These are phyloP conservation scores for Conticribra weissflogii DNA, from an alignment of 108 stramenopile species.

Conservation along the genomic window DNA sequence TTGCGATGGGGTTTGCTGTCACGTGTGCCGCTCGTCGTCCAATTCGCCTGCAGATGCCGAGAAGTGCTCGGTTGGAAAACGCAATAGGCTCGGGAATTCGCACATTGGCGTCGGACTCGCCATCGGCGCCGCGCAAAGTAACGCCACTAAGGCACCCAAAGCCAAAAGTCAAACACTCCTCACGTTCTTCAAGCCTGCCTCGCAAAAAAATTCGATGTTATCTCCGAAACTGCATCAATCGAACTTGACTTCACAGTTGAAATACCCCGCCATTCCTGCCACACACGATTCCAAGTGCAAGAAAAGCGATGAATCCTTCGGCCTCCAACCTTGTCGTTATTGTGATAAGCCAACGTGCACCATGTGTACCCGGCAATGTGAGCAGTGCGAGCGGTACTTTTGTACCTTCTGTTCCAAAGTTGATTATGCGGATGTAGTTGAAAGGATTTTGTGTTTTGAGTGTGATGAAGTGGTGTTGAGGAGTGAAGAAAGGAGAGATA, in stretches of 20 bases:
- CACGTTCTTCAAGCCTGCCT: background rate
- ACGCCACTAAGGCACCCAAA: background rate
- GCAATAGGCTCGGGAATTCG: background rate
- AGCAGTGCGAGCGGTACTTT: conserved; percentile 26
- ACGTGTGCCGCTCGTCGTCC: background rate
- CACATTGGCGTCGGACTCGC: no score
- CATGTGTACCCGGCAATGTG: conserved; percentile 29
- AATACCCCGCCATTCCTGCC: background rate
- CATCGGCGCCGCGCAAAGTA: background rate
- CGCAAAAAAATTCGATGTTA: background rate
- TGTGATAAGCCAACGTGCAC: conserved; percentile 39
- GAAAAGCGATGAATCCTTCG: background rate
- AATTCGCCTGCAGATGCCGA: background rate
- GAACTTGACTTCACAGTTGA: background rate
- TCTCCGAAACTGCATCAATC: background rate
- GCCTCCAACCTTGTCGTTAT: conserved; percentile 24
- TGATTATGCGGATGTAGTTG: conserved; percentile 27
- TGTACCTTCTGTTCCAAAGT: conserved; percentile 47
- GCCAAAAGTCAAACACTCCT: background rate
- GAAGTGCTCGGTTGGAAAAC: background rate
- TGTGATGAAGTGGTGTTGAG: conserved; percentile 19
- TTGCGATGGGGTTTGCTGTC: background rate
- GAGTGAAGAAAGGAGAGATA: no score
- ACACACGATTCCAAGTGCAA: background rate
- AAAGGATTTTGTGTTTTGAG: conserved; percentile 44